Conservation (phyloP, 768 basidiomycete species). For the Nidularia pulvinata region DNA sequence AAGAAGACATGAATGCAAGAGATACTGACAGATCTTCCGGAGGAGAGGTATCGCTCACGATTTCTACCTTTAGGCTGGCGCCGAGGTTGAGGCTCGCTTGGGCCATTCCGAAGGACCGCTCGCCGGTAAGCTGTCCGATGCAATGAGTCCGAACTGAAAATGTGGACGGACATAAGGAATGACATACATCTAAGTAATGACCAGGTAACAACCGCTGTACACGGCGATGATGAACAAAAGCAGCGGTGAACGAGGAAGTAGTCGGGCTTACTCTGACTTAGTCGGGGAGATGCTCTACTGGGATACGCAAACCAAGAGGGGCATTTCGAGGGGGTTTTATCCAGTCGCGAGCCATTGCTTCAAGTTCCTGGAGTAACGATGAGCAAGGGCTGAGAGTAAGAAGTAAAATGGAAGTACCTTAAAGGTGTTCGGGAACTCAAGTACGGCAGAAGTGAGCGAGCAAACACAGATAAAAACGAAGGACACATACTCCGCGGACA, state of each 20-base stretch:
- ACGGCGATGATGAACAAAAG: constrained; percentile 17
- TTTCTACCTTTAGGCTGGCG: constrained; percentile 85
- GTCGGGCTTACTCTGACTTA: constrained; percentile 71
- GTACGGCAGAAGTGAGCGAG: constrained; percentile 6
- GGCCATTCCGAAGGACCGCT: constrained; percentile 91
- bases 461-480: too few relatives aligned
- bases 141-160: constrained; percentile 8
- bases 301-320: constrained; percentile 73
- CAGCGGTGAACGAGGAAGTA: too few relatives aligned
- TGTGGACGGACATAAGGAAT: neutral
- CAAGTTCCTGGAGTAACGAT: constrained; percentile 61
- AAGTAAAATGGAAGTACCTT: constrained; percentile 42
- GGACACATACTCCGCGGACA: constrained; percentile 58
- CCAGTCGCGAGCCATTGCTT: constrained; percentile 82
- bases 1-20: too few relatives aligned
- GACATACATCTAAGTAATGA: constrained; percentile 79
- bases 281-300: constrained; percentile 85
- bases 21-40: constrained; percentile 85
- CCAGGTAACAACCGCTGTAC: constrained; percentile 77
- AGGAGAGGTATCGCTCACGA: constrained; percentile 83
- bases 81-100: constrained; percentile 77
- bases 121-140: constrained; percentile 67
- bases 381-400: constrained; percentile 1
- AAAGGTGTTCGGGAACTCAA: constrained; percentile 69
- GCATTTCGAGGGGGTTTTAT: constrained; percentile 84